Base-by-base conservation (phyloP, 768 basidiomycete genomes). In the Obba rivulosa region DNA sequence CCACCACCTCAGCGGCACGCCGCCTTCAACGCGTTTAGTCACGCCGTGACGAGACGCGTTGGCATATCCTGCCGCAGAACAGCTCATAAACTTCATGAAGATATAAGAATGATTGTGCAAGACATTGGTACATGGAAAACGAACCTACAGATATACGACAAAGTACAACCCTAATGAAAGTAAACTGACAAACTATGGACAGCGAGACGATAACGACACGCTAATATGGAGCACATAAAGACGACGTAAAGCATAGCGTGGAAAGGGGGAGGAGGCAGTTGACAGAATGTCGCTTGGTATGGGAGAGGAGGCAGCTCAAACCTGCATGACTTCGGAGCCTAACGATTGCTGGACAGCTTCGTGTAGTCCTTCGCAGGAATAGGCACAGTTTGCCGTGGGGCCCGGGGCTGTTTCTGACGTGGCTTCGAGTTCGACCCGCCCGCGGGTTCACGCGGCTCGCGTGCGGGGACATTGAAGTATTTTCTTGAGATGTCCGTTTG, bases 341-440 rank as follows among this genome's bases (percentile, higher is more conserved):
- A 5, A 13, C 13, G 28, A 31, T 13, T 31, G 28, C 7, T 31
- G 7, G 28, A 39, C 7, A 57, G 25, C 35, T 55, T 50, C 10
- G 54, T 58, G 44, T 60, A 58, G 37, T 60, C 59, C 43, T 60
- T 60, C 45, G 18, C 49, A 1, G 46, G 48, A 23, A 57, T 54
- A 13, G 28, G 24, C 16, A 46, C 42, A 16, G 36, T 37, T 17
- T 23, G 39, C 8, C 35, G 37, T 16, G 50, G 24, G n/a, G 34
- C 40, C 5, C 28, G 28, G 7, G 28, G 13, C 34, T 11, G 23
- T 41, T 17, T 34, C 21, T 38, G 16, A 23, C 18, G 13, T 38
- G 23, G 20, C 28, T 5, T 31, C 5, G 28, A 7, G 7, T 31
- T 31, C 28, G 28, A 5, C 28, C 28, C 13, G 7, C 13, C 7